Conservation (phyloP, 306 rosid species). For the Astragalus membranaceus region DNA sequence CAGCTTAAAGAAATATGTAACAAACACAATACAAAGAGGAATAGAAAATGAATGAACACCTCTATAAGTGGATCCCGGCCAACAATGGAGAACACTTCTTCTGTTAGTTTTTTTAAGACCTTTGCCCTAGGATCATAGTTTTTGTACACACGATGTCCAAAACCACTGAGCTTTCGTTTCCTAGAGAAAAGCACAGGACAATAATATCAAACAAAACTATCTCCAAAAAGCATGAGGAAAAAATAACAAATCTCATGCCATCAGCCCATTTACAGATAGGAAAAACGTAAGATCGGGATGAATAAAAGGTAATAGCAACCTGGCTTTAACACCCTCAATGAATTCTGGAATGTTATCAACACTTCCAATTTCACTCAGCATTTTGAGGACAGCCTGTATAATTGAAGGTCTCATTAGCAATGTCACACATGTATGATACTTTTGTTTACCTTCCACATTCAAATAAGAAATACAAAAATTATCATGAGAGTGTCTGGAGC, state of each 20-base stretch:
- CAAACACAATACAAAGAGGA: constrained; percentile 5
- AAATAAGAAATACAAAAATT: background rate
- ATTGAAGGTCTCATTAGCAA: constrained; percentile 16
- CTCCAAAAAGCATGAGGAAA: background rate
- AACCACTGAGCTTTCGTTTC: constrained; percentile 91
- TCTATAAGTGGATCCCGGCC: constrained; percentile 92
- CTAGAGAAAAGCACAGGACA: constrained; percentile 27
- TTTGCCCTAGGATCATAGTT: constrained; percentile 92
- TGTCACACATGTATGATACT: background rate
- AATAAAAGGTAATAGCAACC: constrained; percentile 35
- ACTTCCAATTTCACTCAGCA: constrained; percentile 78
- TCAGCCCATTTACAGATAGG: background rate
- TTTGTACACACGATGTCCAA: constrained; percentile 92
- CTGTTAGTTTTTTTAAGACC: constrained; percentile 68
- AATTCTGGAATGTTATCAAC: constrained; percentile 79
- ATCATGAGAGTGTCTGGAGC: background rate
- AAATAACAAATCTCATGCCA: background rate
- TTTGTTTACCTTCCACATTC: background rate
- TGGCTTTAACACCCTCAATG: constrained; percentile 86
- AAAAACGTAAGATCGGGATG: background rate
- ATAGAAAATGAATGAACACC: constrained; percentile 34
- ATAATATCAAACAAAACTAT: constrained; percentile 1
- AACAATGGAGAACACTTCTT: constrained; percentile 86
- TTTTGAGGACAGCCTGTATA: constrained; percentile 74
- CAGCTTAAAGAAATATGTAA: background rate